phyloP scores from a whole-genome alignment of 228 moss, liverwort and hornwort species.

The Sphagnum magellanicum region DNA sequence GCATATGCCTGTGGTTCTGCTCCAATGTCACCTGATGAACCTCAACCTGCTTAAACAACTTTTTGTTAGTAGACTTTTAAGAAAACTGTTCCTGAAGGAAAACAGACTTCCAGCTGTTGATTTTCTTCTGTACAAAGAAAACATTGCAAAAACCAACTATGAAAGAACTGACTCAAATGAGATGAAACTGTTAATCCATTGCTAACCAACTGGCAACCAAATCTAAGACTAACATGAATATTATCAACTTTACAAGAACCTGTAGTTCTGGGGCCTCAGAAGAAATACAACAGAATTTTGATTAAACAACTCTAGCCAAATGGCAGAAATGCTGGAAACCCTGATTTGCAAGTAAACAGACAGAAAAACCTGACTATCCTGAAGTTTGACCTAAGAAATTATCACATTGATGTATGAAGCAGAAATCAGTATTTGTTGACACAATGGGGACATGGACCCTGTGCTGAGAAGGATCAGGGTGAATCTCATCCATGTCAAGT shows the following conservation, averaged over 20 bases:
- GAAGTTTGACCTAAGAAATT: no score
- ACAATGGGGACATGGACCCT: slow-evolving; percentile 62
- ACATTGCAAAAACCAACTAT: not conserved
- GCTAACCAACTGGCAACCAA: not conserved
- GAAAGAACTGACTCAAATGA: not conserved
- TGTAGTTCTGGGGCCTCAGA: no score
- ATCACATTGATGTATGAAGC: not conserved
- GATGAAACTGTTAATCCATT: not conserved
- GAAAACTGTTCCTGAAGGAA: not conserved
- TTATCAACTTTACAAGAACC: no score
- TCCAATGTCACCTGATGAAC: slow-evolving; percentile 51
- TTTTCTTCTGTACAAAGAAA: not conserved
- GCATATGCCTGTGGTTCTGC: slow-evolving; percentile 93
- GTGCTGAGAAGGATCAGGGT: slow-evolving; percentile 26
- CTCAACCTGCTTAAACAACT: slow-evolving; percentile 26
- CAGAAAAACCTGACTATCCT: no score
- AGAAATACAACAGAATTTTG: no score
- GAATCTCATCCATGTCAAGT: slow-evolving; percentile 24
- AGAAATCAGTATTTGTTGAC: slow-evolving; percentile 38
- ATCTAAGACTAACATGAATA: no score
- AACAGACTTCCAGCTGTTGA: not conserved
- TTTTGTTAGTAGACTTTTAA: not conserved
- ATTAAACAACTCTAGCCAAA: no score
- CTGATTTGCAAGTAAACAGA: no score
- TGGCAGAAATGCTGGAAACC: no score